These are phyloP conservation scores for Penicillium sp. DNA, from an alignment of 2,329 filamentous ascomycete species.

Conservation along the genomic window DNA sequence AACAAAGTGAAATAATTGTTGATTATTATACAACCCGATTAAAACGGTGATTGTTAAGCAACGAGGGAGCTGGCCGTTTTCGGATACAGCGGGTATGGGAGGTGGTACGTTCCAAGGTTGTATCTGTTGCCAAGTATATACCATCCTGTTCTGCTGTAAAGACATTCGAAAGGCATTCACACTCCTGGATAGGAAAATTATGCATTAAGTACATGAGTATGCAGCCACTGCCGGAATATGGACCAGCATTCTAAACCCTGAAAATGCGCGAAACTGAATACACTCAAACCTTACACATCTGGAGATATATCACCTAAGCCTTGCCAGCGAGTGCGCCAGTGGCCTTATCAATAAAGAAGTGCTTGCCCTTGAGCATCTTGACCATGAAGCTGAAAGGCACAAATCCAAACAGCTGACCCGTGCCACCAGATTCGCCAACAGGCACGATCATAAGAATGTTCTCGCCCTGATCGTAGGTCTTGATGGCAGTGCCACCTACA, in stretches of 20 bases:
- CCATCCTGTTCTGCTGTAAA: neutral
- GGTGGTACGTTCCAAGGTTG: neutral
- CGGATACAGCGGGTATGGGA: neutral
- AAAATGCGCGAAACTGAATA: neutral
- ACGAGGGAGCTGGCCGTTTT: slow-evolving; percentile 15
- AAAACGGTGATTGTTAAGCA: slow-evolving; percentile 21
- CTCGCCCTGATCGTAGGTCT: slow-evolving; percentile 21
- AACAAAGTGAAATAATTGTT: neutral
- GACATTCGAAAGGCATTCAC: neutral
- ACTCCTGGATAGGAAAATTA: neutral
- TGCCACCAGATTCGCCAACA: slow-evolving; percentile 25
- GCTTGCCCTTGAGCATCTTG: slow-evolving; percentile 43
- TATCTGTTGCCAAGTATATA: neutral
- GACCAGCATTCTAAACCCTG: neutral
- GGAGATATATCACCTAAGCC: slow-evolving; percentile 1
- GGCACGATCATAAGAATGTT: slow-evolving; percentile 30
- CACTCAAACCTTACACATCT: neutral
- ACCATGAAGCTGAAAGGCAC: slow-evolving; percentile 41
- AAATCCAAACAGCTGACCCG: slow-evolving; percentile 34
- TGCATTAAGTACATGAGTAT: slow-evolving; percentile 6
- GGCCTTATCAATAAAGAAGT: slow-evolving; percentile 37
- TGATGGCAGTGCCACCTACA: slow-evolving; percentile 13
- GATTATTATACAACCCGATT: neutral
- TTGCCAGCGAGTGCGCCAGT: slow-evolving; percentile 10
- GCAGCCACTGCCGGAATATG: neutral